These are phyloP conservation scores for Melaleuca quinquenervia DNA, from an alignment of 345 rosid genomes.

Conservation along the genomic window DNA sequence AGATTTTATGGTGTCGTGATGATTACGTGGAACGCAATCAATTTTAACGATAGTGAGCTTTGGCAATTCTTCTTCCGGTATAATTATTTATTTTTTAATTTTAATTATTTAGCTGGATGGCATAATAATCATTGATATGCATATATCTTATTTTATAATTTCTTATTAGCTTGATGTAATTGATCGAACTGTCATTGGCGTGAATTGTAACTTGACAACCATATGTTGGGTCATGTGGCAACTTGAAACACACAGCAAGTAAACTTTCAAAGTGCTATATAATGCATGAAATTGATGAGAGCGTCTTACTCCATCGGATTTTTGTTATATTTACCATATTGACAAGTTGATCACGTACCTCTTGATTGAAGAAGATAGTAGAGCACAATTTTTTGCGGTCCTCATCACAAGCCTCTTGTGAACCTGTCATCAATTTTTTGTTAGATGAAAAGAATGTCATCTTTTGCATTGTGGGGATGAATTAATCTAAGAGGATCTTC, in stretches of 20 bases:
- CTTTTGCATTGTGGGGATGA: background rate
- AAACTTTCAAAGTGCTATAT: background rate
- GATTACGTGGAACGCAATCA: background rate
- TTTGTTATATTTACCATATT: background rate
- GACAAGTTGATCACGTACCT: background rate
- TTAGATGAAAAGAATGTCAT: background rate
- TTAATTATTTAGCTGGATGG: background rate
- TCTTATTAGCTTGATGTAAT: background rate
- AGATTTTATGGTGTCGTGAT: background rate
- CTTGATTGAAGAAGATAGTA: background rate
- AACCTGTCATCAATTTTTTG: background rate
- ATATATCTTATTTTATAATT: background rate
- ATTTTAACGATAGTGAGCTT: background rate
- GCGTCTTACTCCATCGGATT: background rate
- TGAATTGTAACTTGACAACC: background rate
- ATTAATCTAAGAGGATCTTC: background rate
- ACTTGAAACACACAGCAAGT: background rate
- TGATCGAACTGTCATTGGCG: background rate
- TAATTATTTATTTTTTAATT: background rate
- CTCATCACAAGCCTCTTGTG: background rate
- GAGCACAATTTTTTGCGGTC: background rate
- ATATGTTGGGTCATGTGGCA: background rate
- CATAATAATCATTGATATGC: no score
- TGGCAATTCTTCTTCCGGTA: background rate
- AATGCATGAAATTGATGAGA: background rate